A percentile compares a stretch with the other conserved stretches of the same genome.
Evolutionary conservation across 331 rosid species (phyloP).

Genomic region (Quercus tomentella): DNA sequence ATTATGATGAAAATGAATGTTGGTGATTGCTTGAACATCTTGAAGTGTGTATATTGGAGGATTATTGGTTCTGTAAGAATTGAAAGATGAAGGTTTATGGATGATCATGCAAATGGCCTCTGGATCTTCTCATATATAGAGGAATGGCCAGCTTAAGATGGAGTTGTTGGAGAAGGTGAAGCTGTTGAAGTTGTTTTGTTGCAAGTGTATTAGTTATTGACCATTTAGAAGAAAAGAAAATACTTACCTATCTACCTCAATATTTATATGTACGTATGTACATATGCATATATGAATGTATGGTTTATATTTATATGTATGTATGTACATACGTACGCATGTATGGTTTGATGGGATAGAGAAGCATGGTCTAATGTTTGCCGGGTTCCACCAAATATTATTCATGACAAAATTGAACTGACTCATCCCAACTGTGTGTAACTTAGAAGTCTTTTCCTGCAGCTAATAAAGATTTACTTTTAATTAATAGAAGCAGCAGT

Average conservation of each 20-base stretch:
- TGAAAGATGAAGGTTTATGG: slow-evolving; percentile 3
- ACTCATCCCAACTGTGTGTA: neutral
- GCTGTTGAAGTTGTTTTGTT: slow-evolving; percentile 21
- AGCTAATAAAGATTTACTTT: neutral
- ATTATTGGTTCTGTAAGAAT: neutral
- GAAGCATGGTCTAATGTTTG: slow-evolving; percentile 16
- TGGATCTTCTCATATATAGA: slow-evolving; percentile 8
- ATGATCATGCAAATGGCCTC: neutral
- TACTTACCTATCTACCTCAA: too few relatives aligned
- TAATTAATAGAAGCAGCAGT: neutral
- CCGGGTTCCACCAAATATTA: neutral
- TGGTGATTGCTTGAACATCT: slow-evolving; percentile 14
- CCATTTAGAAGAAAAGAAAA: neutral
- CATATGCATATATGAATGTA: too few relatives aligned
- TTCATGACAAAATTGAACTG: neutral
- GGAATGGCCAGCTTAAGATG: slow-evolving; percentile 9
- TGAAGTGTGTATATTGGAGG: slow-evolving; percentile 1
- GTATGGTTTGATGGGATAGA: neutral
- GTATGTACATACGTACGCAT: neutral
- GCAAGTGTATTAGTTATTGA: slow-evolving; percentile 5
- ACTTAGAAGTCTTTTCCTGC: neutral
- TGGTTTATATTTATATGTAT: too few relatives aligned
- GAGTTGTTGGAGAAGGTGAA: slow-evolving; percentile 34
- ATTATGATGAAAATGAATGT: slow-evolving; percentile 10
- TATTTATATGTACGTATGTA: too few relatives aligned